phyloP scores from a whole-genome alignment of 441 rosid genomes.

The Pelargonium citronellum region DNA sequence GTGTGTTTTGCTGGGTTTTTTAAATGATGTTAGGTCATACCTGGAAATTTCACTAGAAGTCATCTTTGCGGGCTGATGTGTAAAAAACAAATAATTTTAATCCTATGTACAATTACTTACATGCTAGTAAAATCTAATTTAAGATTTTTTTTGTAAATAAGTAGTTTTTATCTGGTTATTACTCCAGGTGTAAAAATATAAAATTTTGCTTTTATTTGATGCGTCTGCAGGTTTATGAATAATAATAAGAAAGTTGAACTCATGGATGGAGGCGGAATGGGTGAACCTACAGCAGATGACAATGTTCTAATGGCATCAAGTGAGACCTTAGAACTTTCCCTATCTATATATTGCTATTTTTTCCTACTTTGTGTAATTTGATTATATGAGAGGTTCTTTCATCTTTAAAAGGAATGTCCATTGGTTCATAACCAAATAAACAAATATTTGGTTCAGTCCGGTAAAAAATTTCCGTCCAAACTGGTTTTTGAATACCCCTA shows the following conservation, averaged over 20 bases:
- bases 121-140: constrained; percentile 12
- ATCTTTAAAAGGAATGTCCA: background rate
- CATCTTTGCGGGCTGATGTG: background rate
- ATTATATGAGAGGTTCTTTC: background rate
- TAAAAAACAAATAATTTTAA: background rate
- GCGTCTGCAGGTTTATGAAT: constrained; percentile 61
- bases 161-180: background rate
- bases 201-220: constrained; percentile 15
- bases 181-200: constrained; percentile 15
- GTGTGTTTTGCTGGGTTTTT: constrained; percentile 5
- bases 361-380: background rate
- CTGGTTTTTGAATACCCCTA: too few species aligned
- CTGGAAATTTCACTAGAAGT: background rate
- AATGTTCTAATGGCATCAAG: constrained; percentile 86
- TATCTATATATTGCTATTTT: background rate
- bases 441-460: too few species aligned
- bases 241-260: constrained; percentile 91
- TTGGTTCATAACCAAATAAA: too few species aligned
- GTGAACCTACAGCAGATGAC: constrained; percentile 81
- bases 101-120: background rate
- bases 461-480: too few species aligned
- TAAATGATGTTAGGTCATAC: background rate
- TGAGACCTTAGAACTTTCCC: constrained; percentile 26
- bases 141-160: background rate
- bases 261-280: constrained; percentile 87